Percentiles rank a stretch among this genome's conserved stretches.
These are phyloP conservation scores for Mycena indigotica DNA, from an alignment of 768 basidiomycete genomes.

Conservation along the genomic window DNA sequence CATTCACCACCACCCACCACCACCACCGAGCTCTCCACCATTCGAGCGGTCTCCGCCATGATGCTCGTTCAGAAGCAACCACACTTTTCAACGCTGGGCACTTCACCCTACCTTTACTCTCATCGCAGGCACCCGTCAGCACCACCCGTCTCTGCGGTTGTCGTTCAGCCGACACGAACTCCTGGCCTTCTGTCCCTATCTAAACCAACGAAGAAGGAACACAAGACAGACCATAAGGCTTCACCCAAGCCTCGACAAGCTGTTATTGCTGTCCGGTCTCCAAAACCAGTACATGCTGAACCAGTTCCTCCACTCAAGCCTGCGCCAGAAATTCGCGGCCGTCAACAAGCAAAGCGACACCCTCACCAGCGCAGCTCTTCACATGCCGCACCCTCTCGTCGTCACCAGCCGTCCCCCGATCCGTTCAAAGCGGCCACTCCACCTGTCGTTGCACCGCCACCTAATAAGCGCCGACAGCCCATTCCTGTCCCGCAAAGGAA, in stretches of 20 bases:
- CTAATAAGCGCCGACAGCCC: constrained; percentile 31
- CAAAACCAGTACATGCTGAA: constrained; percentile 31
- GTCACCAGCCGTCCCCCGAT: constrained; percentile 45
- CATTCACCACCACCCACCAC: not conserved
- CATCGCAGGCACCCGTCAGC: constrained; percentile 74
- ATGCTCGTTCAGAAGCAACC: constrained; percentile 53
- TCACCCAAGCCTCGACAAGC: constrained; percentile 38
- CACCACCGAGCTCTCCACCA: constrained; percentile 19
- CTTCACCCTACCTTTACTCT: constrained; percentile 23
- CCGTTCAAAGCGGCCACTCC: constrained; percentile 26
- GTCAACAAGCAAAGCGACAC: constrained; percentile 42
- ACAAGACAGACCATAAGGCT: constrained; percentile 32
- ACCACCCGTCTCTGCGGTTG: constrained; percentile 51
- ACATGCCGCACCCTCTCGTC: constrained; percentile 34
- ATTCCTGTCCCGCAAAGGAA: constrained; percentile 10
- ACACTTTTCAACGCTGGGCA: constrained; percentile 33
- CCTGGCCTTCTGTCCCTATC: constrained; percentile 75
- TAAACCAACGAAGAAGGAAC: constrained; percentile 54
- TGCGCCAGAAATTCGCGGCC: constrained; percentile 35
- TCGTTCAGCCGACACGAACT: constrained; percentile 71
- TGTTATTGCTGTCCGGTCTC: constrained; percentile 32
- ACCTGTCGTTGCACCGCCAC: constrained; percentile 54
- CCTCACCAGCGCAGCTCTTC: constrained; percentile 36
- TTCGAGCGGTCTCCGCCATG: constrained; percentile 36
- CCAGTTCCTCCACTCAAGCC: constrained; percentile 33